Conservation (phyloP, 2,329 filamentous ascomycete genomes). For the Bipolaris bicolor region DNA sequence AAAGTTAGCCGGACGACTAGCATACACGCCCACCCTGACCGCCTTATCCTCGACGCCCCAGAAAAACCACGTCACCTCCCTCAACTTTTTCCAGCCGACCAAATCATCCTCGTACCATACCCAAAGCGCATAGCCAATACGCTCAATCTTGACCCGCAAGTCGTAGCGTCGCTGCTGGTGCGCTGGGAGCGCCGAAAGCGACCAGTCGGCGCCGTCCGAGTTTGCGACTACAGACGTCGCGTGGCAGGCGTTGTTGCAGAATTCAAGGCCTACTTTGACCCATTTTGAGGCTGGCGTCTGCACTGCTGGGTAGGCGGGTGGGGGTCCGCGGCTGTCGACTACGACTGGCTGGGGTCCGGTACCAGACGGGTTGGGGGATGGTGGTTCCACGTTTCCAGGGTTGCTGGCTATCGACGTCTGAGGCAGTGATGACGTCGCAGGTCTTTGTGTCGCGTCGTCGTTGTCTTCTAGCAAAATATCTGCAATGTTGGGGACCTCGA, state of each 20-base stretch:
- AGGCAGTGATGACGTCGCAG: slow-evolving; percentile 19
- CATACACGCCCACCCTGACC: slow-evolving; percentile 65
- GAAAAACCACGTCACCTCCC: slow-evolving; percentile 68
- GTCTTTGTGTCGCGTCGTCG: slow-evolving; percentile 16
- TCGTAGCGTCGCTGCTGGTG: slow-evolving; percentile 54
- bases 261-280: slow-evolving; percentile 66
- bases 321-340: slow-evolving; percentile 28
- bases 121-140: slow-evolving; percentile 63
- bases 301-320: slow-evolving; percentile 39
- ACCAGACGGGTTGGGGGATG: slow-evolving; percentile 18
- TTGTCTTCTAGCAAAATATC: slow-evolving; percentile 23
- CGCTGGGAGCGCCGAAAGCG: slow-evolving; percentile 56
- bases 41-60: slow-evolving; percentile 65
- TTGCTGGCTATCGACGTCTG: slow-evolving; percentile 8
- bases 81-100: slow-evolving; percentile 61
- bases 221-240: slow-evolving; percentile 64
- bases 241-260: slow-evolving; percentile 60
- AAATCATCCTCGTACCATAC: slow-evolving; percentile 60
- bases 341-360: slow-evolving; percentile 23
- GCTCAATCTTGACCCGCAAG: slow-evolving; percentile 63
- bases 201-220: slow-evolving; percentile 64
- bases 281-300: slow-evolving; percentile 59
- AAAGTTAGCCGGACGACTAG: slow-evolving; percentile 60
- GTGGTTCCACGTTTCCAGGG: slow-evolving; percentile 11
- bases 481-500: slow-evolving; percentile 21